phyloP scores from a whole-genome alignment of 139 green algal species.

The Micractinium sp. region DNA sequence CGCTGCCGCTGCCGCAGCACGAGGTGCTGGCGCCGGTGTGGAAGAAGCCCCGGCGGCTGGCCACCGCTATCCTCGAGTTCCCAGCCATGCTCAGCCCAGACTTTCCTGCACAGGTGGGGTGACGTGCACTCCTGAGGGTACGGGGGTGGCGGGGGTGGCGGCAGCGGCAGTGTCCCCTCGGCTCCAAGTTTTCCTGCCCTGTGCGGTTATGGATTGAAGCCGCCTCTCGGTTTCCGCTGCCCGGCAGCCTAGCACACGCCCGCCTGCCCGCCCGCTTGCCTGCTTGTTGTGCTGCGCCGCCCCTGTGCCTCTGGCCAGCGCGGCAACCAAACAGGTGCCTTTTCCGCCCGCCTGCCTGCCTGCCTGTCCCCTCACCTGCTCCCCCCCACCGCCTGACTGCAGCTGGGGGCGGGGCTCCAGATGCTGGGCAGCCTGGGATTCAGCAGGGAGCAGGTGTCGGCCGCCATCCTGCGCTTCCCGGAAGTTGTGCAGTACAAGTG shows the following conservation, averaged over 20 bases:
- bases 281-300: neutral
- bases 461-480: neutral
- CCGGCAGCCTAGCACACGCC: neutral
- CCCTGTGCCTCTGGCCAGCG: neutral
- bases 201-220: too few species aligned
- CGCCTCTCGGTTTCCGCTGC: too few species aligned
- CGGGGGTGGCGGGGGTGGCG: neutral
- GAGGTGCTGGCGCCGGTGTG: constrained; percentile 20
- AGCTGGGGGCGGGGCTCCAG: neutral
- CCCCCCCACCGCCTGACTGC: neutral
- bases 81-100: constrained; percentile 13
- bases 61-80: neutral
- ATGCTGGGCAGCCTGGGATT: constrained; percentile 10
- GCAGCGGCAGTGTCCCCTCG: too few species aligned
- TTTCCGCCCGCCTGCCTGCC: neutral
- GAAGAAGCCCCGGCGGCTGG: neutral
- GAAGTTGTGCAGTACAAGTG: neutral
- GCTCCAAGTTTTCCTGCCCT: too few species aligned
- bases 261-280: neutral
- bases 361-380: neutral
- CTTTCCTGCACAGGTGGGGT: constrained; percentile 6
- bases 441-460: constrained; percentile 2
- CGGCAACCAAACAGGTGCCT: too few species aligned
- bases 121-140: too few species aligned
- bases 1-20: neutral